These are phyloP conservation scores for Bremia lactucae DNA, from an alignment of 352 stramenopile genomes.

Conservation along the genomic window DNA sequence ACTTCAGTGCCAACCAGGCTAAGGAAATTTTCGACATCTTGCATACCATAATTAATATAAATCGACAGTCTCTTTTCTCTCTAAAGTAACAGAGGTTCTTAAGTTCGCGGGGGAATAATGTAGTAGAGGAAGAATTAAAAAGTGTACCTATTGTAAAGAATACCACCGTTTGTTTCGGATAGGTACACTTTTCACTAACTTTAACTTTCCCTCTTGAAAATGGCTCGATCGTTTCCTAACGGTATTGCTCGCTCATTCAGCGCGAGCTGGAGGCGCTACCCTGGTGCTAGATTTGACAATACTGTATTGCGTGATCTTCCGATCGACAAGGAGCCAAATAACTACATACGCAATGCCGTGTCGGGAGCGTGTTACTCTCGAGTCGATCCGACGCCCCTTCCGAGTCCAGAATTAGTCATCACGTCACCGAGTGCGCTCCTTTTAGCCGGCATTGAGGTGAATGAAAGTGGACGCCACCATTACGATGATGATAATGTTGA, in stretches of 20 bases:
- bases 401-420: constrained; percentile 47
- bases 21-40: too few species aligned
- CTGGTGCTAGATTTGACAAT: constrained; percentile 40
- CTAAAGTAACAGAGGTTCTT: too few species aligned
- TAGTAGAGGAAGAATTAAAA: too few species aligned
- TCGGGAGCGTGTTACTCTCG: constrained; percentile 51
- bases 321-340: constrained; percentile 38
- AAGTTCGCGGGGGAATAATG: too few species aligned
- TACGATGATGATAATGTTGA: neutral
- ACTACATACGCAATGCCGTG: constrained; percentile 41
- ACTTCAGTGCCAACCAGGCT: too few species aligned
- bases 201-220: too few species aligned
- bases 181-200: too few species aligned
- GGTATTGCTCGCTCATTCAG: constrained; percentile 15
- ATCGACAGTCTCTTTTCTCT: too few species aligned
- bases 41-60: too few species aligned
- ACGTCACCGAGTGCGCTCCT: constrained; percentile 35
- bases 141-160: too few species aligned
- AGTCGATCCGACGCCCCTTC: constrained; percentile 47
- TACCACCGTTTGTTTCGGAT: too few species aligned
- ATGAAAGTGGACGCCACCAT: neutral
- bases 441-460: constrained; percentile 49
- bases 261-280: constrained; percentile 31
- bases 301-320: constrained; percentile 50
- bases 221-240: neutral